Evolutionary conservation across 1,284 basidiomycete genomes (phyloP).

Genomic region (Leccinum angustisporum): DNA sequence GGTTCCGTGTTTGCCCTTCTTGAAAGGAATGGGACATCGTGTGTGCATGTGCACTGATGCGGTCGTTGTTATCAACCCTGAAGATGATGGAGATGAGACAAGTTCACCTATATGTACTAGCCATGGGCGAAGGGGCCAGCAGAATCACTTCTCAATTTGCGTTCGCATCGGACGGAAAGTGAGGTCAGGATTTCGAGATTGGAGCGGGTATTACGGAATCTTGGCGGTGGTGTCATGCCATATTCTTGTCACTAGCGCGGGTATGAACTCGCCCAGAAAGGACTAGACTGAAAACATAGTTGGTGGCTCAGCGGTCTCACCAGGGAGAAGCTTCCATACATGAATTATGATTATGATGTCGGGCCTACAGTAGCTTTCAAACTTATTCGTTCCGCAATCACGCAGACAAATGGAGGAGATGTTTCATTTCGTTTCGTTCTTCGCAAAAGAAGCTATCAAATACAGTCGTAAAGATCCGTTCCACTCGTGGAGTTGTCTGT

Average conservation of each 20-base stretch:
- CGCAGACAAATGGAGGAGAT: slow-evolving; percentile 1
- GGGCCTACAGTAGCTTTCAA: not conserved
- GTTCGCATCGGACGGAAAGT: slow-evolving; percentile 10
- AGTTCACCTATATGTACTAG: not conserved
- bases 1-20: not conserved
- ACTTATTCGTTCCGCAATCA: slow-evolving; percentile 9
- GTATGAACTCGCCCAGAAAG: slow-evolving; percentile 10
- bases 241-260: not conserved
- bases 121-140: not conserved
- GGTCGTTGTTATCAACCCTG: not conserved
- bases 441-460: slow-evolving; percentile 19
- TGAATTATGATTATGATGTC: not conserved
- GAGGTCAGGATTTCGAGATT: not conserved
- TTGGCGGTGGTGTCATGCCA: slow-evolving; percentile 6
- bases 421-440: slow-evolving; percentile 32
- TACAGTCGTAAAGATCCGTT: slow-evolving; percentile 28
- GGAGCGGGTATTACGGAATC: slow-evolving; percentile 20
- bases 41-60: not conserved
- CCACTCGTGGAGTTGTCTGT: slow-evolving; percentile 16
- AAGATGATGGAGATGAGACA: slow-evolving; percentile 11
- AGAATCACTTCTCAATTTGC: not conserved
- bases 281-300: slow-evolving; percentile 15
- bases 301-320: not conserved
- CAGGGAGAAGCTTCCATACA: not conserved
- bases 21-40: not conserved